Percentiles rank a stretch among this genome's conserved stretches.
Evolutionary conservation across 805 yeast species (phyloP).

Genomic region (Komagataella populi): DNA sequence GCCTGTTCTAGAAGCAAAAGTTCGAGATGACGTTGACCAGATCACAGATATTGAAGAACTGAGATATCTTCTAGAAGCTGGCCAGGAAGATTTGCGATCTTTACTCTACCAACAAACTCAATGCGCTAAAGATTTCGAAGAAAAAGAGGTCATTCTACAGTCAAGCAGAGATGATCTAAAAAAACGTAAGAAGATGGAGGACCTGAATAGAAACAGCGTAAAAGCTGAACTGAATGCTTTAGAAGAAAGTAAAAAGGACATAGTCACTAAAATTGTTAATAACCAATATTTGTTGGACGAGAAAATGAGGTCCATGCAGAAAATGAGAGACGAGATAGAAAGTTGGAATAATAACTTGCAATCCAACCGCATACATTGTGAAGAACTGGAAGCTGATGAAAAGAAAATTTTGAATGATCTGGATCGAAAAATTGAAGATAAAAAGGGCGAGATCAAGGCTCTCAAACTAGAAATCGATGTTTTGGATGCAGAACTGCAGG

Average conservation of each 20-base stretch:
- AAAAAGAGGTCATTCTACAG: slow-evolving; percentile 20
- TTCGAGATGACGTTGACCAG: slow-evolving; percentile 3
- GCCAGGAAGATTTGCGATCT: slow-evolving; percentile 25
- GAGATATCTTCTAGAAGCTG: slow-evolving; percentile 24
- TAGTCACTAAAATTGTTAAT: slow-evolving; percentile 20
- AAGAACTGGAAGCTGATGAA: not conserved
- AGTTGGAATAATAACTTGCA: slow-evolving; percentile 15
- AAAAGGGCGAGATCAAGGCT: slow-evolving; percentile 6
- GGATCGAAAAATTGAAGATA: slow-evolving; percentile 1
- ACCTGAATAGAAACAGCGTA: slow-evolving; percentile 22
- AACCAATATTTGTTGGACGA: slow-evolving; percentile 16
- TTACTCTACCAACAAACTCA: slow-evolving; percentile 19
- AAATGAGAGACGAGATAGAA: slow-evolving; percentile 19
- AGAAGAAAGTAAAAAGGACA: slow-evolving; percentile 24
- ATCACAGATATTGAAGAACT: slow-evolving; percentile 27
- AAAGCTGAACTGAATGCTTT: slow-evolving; percentile 25
- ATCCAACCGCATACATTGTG: slow-evolving; percentile 1
- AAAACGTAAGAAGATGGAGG: slow-evolving; percentile 26
- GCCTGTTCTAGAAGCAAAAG: not conserved
- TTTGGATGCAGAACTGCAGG: slow-evolving; percentile 2
- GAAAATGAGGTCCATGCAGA: slow-evolving; percentile 16
- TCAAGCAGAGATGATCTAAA: slow-evolving; percentile 22
- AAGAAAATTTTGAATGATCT: not conserved
- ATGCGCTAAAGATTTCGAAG: slow-evolving; percentile 20
- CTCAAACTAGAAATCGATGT: slow-evolving; percentile 4